Conservation (phyloP, 208 protist species). For the Naegleria lovaniensis region DNA sequence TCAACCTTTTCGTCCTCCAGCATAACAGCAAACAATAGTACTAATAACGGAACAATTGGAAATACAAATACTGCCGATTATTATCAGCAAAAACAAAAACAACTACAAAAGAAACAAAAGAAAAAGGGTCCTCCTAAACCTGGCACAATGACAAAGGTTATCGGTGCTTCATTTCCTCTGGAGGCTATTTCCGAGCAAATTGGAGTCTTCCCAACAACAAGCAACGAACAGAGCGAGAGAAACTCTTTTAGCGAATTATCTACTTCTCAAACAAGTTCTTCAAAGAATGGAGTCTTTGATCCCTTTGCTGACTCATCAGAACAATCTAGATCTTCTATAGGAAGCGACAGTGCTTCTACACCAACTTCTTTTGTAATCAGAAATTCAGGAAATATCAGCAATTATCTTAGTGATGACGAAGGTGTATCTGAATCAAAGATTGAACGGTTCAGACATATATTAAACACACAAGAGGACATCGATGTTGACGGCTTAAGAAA, state of each 20-base stretch:
- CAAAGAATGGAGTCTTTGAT: neutral
- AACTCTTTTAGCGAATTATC: neutral
- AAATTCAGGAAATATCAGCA: neutral
- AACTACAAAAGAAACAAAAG: neutral
- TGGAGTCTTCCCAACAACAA: neutral
- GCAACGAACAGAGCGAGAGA: too few relatives aligned
- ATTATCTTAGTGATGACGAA: neutral
- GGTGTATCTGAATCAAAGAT: neutral
- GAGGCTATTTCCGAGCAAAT: neutral
- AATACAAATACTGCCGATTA: neutral
- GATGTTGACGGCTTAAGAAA: slow-evolving; percentile 10
- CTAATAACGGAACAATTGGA: neutral
- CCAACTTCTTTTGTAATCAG: neutral
- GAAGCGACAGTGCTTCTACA: neutral
- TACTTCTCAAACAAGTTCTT: neutral
- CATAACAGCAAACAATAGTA: neutral
- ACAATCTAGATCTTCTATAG: neutral
- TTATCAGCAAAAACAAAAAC: slow-evolving; percentile 15
- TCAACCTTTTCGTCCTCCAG: neutral
- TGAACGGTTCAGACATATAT: neutral
- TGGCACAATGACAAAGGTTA: slow-evolving; percentile 14
- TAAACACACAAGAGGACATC: neutral
- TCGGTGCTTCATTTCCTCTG: neutral
- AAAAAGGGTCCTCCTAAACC: neutral
- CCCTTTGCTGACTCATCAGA: neutral